Evolutionary conservation across 148 eudicot species (phyloP).

Genomic region (Rhododendron vialii): DNA sequence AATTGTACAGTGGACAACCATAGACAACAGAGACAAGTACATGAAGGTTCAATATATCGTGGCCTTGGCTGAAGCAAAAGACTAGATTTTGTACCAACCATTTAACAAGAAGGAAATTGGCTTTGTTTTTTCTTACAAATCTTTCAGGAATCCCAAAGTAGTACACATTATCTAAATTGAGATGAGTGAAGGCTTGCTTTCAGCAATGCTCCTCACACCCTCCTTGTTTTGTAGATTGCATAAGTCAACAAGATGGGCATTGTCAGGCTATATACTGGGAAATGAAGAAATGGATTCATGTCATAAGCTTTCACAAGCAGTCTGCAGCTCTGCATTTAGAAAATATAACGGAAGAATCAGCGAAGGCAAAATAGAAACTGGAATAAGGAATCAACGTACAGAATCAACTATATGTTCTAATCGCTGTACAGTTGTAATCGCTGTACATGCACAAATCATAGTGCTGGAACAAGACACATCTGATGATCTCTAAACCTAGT

Average conservation of each 20-base stretch:
- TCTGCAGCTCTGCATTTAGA: slow-evolving; percentile 57
- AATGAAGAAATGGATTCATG: slow-evolving; percentile 81
- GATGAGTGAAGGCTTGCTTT: slow-evolving; percentile 3
- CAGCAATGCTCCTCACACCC: slow-evolving; percentile 20
- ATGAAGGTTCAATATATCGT: not conserved
- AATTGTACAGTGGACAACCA: not conserved
- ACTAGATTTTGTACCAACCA: not conserved
- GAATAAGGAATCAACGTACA: not conserved
- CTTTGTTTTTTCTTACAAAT: not conserved
- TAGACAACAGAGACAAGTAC: not conserved
- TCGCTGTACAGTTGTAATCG: not conserved
- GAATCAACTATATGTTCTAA: not conserved
- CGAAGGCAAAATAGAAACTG: not conserved
- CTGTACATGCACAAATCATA: not conserved
- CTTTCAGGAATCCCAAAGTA: not conserved
- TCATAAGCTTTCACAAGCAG: slow-evolving; percentile 72
- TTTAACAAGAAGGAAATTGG: not conserved
- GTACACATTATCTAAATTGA: not conserved
- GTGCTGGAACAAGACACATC: not conserved
- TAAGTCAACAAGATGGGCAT: slow-evolving; percentile 70
- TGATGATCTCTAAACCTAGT: not conserved
- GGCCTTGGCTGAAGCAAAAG: not conserved
- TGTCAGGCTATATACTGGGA: slow-evolving; percentile 57
- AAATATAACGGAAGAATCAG: not conserved
- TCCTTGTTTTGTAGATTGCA: slow-evolving; percentile 53